Evolutionary conservation across 805 yeast genomes (phyloP), one percentile per base, ranked within the genome.

Genomic region (Starmerella gropengiesseri): DNA sequence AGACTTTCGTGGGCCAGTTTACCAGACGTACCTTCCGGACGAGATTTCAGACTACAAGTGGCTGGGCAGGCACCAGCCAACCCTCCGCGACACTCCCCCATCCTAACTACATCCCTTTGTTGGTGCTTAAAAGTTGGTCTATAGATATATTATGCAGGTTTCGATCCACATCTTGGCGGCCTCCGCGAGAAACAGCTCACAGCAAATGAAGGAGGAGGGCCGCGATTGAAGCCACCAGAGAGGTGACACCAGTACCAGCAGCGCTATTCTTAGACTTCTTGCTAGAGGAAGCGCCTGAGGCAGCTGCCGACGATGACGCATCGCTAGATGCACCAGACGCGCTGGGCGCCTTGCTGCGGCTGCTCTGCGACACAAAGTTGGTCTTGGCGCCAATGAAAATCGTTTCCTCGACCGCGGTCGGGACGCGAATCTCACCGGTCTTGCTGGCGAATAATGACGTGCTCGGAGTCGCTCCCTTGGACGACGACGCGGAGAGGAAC

Each of bases 1-100:
- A 0, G 70, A 75, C 50, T 93, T 59, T 59, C 74, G 77, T 44
- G 97, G 97, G 0, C 59, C 65, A 40, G 91, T 82, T 5, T 58
- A 64, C 31, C 98, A 91, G 59, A 71, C 68, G 20, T 62, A 62
- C 56, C 65, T 89, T 55, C 97, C 96, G 0, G 65, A 68, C 7
- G 78, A 69, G 20, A 28, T 49, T 9, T 8, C 25, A 2, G 44
- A 31, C 11, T 13, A 33, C 11, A 22, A 26, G 4, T 51, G 52
- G 51, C 49, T 51, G 2, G 49, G 50, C 12, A 23, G 16, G 31
- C 44, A 23, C 35, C 26, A 44, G 33, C 47, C 52, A 1, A 27
- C 44, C 2, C 29, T 13, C 13, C 22, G 30, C 13, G 42, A 38
- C 37, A 23, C 27, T 23, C 27, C 27, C 11, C 27, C 27, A n/a